Evolutionary conservation across 1,284 basidiomycete genomes (phyloP).

Genomic region (Phlebopus sp.): DNA sequence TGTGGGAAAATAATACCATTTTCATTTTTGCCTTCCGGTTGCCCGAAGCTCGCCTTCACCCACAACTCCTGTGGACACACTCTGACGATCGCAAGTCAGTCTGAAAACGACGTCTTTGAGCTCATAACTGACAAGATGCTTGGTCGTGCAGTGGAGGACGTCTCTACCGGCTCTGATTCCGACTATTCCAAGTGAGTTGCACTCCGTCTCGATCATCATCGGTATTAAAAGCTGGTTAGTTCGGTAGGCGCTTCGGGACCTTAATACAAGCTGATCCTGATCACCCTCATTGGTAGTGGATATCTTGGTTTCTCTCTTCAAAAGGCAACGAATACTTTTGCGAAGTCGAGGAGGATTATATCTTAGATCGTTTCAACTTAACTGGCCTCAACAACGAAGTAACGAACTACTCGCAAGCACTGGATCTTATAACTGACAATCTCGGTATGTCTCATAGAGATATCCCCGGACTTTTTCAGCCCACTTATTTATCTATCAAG

Average conservation of each 20-base stretch:
- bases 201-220: conserved; percentile 10
- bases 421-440: conserved; percentile 95
- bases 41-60: neutral
- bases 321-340: conserved; percentile 98
- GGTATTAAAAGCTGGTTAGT: conserved; percentile 30
- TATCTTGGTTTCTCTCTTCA: conserved; percentile 98
- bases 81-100: conserved; percentile 24
- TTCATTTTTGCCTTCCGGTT: conserved; percentile 15
- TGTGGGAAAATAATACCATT: conserved; percentile 18
- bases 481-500: conserved; percentile 34
- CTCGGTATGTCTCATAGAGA: conserved; percentile 60
- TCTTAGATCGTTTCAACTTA: conserved; percentile 96
- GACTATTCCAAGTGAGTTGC: conserved; percentile 79
- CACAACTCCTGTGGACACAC: too few relatives aligned
- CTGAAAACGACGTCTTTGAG: conserved; percentile 11
- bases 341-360: conserved; percentile 99
- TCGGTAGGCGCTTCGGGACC: conserved; percentile 35
- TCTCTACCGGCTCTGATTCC: conserved; percentile 83
- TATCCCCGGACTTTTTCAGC: neutral
- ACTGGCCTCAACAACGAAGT: conserved; percentile 97
- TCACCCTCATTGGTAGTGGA: conserved; percentile 61
- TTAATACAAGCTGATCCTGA: conserved; percentile 17
- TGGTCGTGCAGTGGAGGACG: conserved; percentile 69
- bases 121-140: conserved; percentile 31
- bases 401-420: conserved; percentile 88